Base-by-base conservation (phyloP, 2,329 filamentous ascomycete species). In the Xylariomycetidae sp. region DNA sequence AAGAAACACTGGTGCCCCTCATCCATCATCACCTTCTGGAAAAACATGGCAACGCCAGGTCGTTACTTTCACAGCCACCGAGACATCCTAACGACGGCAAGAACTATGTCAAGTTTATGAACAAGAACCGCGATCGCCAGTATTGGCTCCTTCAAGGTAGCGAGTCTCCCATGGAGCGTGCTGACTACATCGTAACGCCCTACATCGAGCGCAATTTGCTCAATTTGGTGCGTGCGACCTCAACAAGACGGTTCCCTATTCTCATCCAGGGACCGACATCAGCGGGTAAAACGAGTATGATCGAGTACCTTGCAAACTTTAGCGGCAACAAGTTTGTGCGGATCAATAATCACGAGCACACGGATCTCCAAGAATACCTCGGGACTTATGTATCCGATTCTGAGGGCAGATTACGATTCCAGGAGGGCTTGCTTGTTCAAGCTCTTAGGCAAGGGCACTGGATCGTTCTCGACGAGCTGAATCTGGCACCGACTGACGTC, bases 271-370 rank as follows among this genome's bases (percentile, higher is more conserved):
- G 92, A 4, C 92, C 94, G 10, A 99, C 92, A 0, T 98, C 94
- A 5, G 86, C 90, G 10, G 92, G 92, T 44, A 99, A 99, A 63
- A 99, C 92, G 0, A 97, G 90, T 61, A 98, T 99, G 92, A 94
- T 98, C 26, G 90, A 97, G 61, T 96, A 95, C 56, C 73, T 99
- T 23, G 90, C 94, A n/a, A 92, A 94, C 53, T 84, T 86, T 35
- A 97, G 88, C 18, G 92, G 94, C 4, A 95, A 99, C 57, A 92
- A 86, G 53, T 98, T 97, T 54, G 88, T 98, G 27, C 80, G 92
- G 40, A 98, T 99, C 69, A 99, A 99, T 64, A 99, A 99, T 49
- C 92, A 99, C 61, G 94, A 99, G 56, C 92, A 98, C 54, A 98
- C 92, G 0, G 92, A 99, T 58, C 68, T 99, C 23, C 92, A 98